Evolutionary conservation across 2,329 filamentous ascomycete genomes (phyloP), one percentile per base, ranked within the genome.

Genomic region (Epichloe uncinata): DNA sequence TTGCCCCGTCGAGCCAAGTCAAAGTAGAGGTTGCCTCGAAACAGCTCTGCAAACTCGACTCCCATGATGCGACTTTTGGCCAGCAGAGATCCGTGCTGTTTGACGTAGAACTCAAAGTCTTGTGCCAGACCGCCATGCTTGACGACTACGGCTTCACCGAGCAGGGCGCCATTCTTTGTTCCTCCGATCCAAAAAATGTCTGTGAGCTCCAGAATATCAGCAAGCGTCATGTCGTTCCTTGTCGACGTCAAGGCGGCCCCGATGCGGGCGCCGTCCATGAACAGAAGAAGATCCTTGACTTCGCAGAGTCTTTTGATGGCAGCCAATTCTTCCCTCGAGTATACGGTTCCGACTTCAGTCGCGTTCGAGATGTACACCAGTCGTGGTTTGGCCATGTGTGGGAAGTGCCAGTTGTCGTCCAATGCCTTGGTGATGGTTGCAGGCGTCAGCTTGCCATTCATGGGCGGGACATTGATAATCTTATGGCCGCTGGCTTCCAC

Each of bases 161-260:
- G 63, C 3, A 76, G 55, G 0, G 72, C 72, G 1, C 73, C 73
- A 53, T 72, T 72, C 54, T 76, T 76, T 4, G 73, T 76, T 0
- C 73, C 73, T 3, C 73, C 73, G 37, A 76, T 74, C 73, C 73
- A 76, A 60, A 76, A 76, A 18, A 76, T 72, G 49, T 76, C 73
- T 0, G 70, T 73, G 40, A 73, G 55, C 4, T 72, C 67, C 2
- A 73, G 57, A 7, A 76, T 59, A 48, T 76, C 73, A 0, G 55
- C 54, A 5, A 73, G 61, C 0, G 65, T 67, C 59, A 75, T 57
- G 50, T 74, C 69, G 38, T 70, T 73, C 20, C 57, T 60, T 11
- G 55, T 58, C 0, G 72, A 71, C 2, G 68, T 64, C 11, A 76
- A 56, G 0, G 73, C 73, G 1, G 64, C 57, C 2, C 66, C 66